phyloP scores from a whole-genome alignment of 208 protist genomes.

The Naegleria lovaniensis region DNA sequence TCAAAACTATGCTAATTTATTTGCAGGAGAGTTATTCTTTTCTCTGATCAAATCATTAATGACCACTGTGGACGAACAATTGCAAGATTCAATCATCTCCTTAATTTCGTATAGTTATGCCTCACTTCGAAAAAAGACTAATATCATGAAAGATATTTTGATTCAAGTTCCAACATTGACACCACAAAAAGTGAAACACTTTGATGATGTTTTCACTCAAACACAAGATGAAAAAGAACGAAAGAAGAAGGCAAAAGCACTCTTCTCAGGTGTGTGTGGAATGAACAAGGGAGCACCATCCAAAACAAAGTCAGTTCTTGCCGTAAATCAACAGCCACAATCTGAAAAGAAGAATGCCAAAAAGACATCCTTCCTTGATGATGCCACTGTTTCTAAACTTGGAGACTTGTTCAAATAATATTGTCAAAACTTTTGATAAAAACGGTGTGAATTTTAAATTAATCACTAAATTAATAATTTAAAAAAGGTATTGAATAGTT shows the following conservation, averaged over 20 bases:
- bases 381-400: not conserved
- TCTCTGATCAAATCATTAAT: not conserved
- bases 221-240: not conserved
- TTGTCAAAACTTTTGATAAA: too few relatives aligned
- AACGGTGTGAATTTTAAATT: too few relatives aligned
- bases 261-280: not conserved
- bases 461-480: too few relatives aligned
- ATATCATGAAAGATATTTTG: not conserved
- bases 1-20: not conserved
- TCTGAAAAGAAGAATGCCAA: not conserved
- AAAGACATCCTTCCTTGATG: not conserved
- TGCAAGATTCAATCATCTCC: not conserved
- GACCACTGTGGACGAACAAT: not conserved
- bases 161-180: not conserved
- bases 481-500: too few relatives aligned
- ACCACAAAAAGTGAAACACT: not conserved
- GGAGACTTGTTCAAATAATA: not conserved
- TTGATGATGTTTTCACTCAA: not conserved
- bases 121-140: not conserved
- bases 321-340: not conserved
- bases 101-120: not conserved
- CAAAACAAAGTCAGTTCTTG: not conserved
- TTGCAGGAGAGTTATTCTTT: not conserved
- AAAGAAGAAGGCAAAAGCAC: not conserved
- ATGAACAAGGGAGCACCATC: not conserved